Evolutionary conservation across 441 rosid genomes (phyloP), one percentile per base, ranked within the genome.

Genomic region (Heliophila coronopifolia): DNA sequence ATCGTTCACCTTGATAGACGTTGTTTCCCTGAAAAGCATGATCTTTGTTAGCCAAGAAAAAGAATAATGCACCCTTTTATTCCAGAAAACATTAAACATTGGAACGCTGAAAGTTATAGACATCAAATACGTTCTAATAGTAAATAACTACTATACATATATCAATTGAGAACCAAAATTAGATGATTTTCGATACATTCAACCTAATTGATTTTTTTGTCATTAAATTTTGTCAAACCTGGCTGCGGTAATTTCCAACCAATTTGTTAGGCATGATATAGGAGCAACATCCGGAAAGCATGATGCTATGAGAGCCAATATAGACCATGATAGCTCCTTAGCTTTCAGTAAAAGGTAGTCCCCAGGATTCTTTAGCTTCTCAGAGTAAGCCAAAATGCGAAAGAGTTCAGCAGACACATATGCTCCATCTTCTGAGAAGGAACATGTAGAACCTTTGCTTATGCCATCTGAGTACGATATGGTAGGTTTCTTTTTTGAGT

Each of bases 221-320:
- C 55, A 46, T 8, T 26, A 39, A 30, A 25, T 4, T 31, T 30
- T 53, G 20, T 46, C 61, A 39, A 48, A 93, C 99, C 99, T 93
- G 76, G 96, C 97, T 15, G 97, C 99, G 23, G 97, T 89, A 63
- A 93, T 93, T 78, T 93, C 99, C 77, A 93, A 79, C 99, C 99
- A 93, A 70, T 77, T 83, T 31, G 94, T 77, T 44, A 89, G 77
- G 78, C 97, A 93, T 42, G 86, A 77, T 62, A 86, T 65, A 41
- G 96, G 85, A 66, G 85, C 72, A 57, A 81, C 94, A 57, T 93
- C 96, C 25, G 91, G 73, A 68, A 86, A 93, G 79, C 99, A 93
- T 50, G 97, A 93, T 28, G 97, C 99, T 68, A 89, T 73, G 80
- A 90, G 78, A 46, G 94, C 99, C 82, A 93, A 81, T 58, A 86